Base-by-base conservation (phyloP, 345 rosid species). In the Orychophragmus violaceus region DNA sequence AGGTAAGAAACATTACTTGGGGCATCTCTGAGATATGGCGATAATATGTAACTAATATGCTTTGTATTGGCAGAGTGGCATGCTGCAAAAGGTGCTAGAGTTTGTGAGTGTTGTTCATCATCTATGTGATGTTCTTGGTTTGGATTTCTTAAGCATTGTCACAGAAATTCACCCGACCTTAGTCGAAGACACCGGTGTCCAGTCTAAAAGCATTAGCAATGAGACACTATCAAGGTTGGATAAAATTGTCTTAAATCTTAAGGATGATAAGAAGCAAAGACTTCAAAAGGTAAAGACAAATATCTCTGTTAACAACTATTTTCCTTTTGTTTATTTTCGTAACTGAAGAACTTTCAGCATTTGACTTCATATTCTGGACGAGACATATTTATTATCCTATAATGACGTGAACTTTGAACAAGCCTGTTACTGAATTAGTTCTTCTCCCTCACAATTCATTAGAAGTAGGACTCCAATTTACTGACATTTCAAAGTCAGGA, bases 211-310 rank as follows among this genome's bases (percentile, higher is more conserved):
- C n/a, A n/a, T n/a, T n/a, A n/a, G n/a, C n/a, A n/a, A n/a, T n/a
- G n/a, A n/a, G n/a, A n/a, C 96, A 1, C 80, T 93, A 60, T 82
- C 88, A 24, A 82, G 90, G 67, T 79, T 93, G 77, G 97, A 95
- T 64, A 88, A 81, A 77, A 90, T 90, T 5, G 96, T 93, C 42
- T 72, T 84, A 57, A 79, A 81, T 23, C 81, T 90, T 41, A 81
- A 86, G 68, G 90, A 90, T 71, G 97, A 93, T 74, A 93, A 93
- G 82, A 85, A n/a, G n/a, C n/a, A n/a, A n/a, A n/a, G n/a, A n/a
- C n/a, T n/a, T n/a, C n/a, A n/a, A n/a, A n/a, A n/a, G 84, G 81
- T 94, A 88, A 75, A 82, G 98, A 82, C 89, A n/a, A n/a, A n/a
- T n/a, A n/a, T n/a, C n/a, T n/a, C n/a, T n/a, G n/a, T n/a, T 75